Conservation (phyloP, 805 yeast species). For the Metschnikowia aberdeeniae region DNA sequence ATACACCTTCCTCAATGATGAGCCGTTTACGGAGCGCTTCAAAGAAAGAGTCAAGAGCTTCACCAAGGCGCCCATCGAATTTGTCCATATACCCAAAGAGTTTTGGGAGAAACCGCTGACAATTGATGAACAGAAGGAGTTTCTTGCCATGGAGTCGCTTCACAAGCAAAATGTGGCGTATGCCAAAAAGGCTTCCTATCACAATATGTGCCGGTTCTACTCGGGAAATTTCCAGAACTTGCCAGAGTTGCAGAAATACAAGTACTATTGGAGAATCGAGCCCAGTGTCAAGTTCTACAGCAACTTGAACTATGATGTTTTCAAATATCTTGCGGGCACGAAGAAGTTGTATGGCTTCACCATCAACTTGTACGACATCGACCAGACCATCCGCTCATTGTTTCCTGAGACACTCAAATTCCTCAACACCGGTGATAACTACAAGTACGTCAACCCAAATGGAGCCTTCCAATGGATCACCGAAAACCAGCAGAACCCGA, state of each 20-base stretch:
- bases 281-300: slow-evolving; percentile 68
- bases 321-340: slow-evolving; percentile 65
- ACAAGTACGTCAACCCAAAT: slow-evolving; percentile 43
- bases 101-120: slow-evolving; percentile 58
- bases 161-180: slow-evolving; percentile 50
- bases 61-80: slow-evolving; percentile 30
- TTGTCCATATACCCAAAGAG: slow-evolving; percentile 38
- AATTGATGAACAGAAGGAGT: slow-evolving; percentile 47
- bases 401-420: slow-evolving; percentile 70
- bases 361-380: slow-evolving; percentile 64
- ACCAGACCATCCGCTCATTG: slow-evolving; percentile 55
- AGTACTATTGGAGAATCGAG: slow-evolving; percentile 79
- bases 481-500: slow-evolving; percentile 49
- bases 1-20: slow-evolving; percentile 74
- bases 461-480: slow-evolving; percentile 53
- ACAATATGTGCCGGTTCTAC: slow-evolving; percentile 82
- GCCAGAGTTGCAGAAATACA: slow-evolving; percentile 56
- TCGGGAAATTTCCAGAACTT: slow-evolving; percentile 60
- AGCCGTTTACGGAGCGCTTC: slow-evolving; percentile 57
- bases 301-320: slow-evolving; percentile 70
- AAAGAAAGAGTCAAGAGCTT: slow-evolving; percentile 38
- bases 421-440: slow-evolving; percentile 52
- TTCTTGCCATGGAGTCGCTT: slow-evolving; percentile 38
- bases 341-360: slow-evolving; percentile 72
- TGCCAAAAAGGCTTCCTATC: slow-evolving; percentile 61